Percentiles rank a stretch among this genome's conserved stretches.
Evolutionary conservation across 305 asterid species (phyloP).

Genomic region (Fraxinus xanthoxyloides): DNA sequence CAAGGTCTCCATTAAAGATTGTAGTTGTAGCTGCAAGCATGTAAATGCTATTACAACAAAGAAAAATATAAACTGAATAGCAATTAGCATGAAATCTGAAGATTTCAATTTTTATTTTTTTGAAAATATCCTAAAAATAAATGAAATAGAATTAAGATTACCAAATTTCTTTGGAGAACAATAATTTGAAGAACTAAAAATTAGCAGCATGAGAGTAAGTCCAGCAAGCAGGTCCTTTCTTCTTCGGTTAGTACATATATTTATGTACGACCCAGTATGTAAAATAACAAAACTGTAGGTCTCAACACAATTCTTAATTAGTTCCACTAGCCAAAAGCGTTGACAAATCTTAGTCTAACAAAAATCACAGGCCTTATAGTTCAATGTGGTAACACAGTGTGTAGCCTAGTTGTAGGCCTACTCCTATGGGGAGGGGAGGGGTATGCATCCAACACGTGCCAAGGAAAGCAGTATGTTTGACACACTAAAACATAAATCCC

Average conservation of each 20-base stretch:
- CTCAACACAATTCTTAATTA: background rate
- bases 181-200: background rate
- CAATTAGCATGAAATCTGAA: conserved; percentile 1
- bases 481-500: background rate
- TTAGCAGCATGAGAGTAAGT: background rate
- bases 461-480: background rate
- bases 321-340: background rate
- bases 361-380: background rate
- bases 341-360: background rate
- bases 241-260: background rate
- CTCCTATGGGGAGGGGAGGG: background rate
- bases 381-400: background rate
- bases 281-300: background rate
- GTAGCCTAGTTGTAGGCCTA: background rate
- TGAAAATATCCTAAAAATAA: background rate
- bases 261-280: background rate
- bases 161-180: background rate
- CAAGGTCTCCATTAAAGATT: conserved; percentile 96
- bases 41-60: conserved; percentile 20
- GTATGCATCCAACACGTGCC: background rate
- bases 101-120: conserved; percentile 4
- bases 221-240: background rate
- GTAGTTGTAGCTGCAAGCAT: conserved; percentile 86
- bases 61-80: conserved; percentile 12
- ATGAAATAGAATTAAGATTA: background rate